Conservation (phyloP, 2,329 filamentous ascomycete species). For the Paraphaeosphaeria sporulosa region DNA sequence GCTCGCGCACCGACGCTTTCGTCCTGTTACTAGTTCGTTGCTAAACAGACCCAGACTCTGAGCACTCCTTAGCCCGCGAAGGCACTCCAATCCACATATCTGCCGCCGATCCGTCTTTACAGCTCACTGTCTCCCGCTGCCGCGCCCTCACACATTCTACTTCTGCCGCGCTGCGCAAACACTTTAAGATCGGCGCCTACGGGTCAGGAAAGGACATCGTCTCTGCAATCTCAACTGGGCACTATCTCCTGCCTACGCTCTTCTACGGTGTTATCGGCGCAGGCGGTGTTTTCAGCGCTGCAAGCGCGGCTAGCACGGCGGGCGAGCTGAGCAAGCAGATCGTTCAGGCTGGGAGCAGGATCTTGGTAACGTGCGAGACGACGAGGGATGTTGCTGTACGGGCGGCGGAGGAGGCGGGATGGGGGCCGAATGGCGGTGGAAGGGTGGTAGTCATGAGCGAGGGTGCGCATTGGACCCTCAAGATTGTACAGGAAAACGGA, state of each 20-base stretch:
- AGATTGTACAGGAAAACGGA: conserved; percentile 40
- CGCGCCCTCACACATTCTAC: neutral
- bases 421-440: conserved; percentile 40
- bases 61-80: conserved; percentile 34
- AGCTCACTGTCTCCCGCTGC: conserved; percentile 40
- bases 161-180: neutral
- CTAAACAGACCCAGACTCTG: neutral
- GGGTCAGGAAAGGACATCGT: neutral
- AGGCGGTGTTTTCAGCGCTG: neutral
- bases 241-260: neutral
- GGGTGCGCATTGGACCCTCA: conserved; percentile 46
- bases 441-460: conserved; percentile 62
- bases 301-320: conserved; percentile 50
- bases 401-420: conserved; percentile 58
- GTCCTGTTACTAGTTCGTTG: neutral
- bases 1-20: too few species aligned
- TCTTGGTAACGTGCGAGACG: conserved; percentile 58
- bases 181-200: neutral
- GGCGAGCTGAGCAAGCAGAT: conserved; percentile 61
- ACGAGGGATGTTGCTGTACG: conserved; percentile 57
- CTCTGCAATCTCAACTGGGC: neutral
- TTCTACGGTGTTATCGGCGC: neutral
- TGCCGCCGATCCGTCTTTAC: conserved; percentile 58
- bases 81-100: conserved; percentile 65
- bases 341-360: conserved; percentile 50